phyloP scores from a whole-genome alignment of 768 basidiomycete species.

The Lactifluus subvellereus region DNA sequence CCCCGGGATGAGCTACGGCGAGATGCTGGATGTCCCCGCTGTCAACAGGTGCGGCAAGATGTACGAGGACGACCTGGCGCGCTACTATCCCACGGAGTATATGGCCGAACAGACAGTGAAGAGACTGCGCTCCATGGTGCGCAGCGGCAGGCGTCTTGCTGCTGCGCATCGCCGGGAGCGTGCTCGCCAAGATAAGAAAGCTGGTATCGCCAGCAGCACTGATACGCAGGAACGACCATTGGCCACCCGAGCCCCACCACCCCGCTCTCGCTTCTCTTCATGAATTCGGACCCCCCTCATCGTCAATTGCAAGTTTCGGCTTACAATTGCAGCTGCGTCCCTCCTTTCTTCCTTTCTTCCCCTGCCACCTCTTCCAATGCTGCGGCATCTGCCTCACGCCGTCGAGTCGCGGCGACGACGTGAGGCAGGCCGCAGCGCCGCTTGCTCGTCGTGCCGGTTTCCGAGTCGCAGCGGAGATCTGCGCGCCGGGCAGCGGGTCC shows the following conservation, averaged over 20 bases:
- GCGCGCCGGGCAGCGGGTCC: conserved; percentile 1
- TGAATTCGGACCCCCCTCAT: not conserved
- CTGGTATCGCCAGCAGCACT: not conserved
- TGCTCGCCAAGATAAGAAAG: not conserved
- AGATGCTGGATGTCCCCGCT: not conserved
- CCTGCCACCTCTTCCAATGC: not conserved
- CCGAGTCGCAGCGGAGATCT: conserved; percentile 16
- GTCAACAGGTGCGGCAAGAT: not conserved
- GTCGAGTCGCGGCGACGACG: conserved; percentile 17
- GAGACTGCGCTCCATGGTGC: not conserved
- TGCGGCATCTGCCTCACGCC: not conserved
- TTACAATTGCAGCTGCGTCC: conserved; percentile 6
- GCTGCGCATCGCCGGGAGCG: not conserved
- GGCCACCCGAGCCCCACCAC: not conserved
- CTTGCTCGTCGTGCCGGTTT: conserved; percentile 2
- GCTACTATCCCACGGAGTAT: conserved; percentile 3
- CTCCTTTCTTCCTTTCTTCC: not conserved
- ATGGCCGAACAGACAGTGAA: not conserved
- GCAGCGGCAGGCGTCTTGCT: not conserved
- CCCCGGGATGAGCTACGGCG: not conserved
- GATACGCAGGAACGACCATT: no score
- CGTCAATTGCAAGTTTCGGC: not conserved
- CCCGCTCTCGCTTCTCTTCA: not conserved
- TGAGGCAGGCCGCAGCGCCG: conserved; percentile 10
- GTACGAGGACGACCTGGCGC: not conserved